Evolutionary conservation across 2,329 filamentous ascomycete species (phyloP).

Genomic region (Colletotrichum coccodes): DNA sequence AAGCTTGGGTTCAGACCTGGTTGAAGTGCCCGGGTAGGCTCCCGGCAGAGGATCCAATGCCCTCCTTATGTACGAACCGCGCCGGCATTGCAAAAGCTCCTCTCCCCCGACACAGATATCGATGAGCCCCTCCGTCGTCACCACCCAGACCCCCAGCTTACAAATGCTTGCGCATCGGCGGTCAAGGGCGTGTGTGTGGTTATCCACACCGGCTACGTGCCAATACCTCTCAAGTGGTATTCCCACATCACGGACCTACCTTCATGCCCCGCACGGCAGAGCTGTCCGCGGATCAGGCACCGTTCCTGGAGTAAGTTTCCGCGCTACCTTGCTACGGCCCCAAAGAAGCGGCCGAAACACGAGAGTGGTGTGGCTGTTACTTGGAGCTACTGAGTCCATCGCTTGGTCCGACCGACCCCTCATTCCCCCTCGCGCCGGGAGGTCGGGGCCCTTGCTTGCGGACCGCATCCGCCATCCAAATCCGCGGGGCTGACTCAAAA

Average conservation of each 20-base stretch:
- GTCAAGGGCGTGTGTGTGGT: neutral
- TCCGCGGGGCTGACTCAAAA: too few relatives aligned
- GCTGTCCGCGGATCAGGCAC: neutral
- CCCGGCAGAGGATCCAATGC: neutral
- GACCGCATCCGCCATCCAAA: neutral
- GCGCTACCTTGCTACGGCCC: neutral
- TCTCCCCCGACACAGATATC: neutral
- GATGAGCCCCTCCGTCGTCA: conserved; percentile 10
- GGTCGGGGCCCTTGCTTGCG: neutral
- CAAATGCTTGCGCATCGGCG: conserved; percentile 22
- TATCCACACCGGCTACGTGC: neutral
- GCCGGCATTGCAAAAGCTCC: neutral
- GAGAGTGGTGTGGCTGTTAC: neutral
- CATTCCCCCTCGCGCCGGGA: conserved; percentile 9
- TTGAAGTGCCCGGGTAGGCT: neutral
- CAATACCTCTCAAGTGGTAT: neutral
- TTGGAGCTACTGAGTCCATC: neutral
- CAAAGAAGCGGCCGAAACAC: neutral
- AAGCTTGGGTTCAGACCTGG: neutral
- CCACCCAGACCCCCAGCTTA: conserved; percentile 10
- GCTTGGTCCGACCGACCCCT: neutral
- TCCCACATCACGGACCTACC: conserved; percentile 6
- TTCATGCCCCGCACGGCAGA: neutral
- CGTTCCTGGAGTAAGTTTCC: neutral
- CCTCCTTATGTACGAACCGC: neutral